Evolutionary conservation across 2,329 filamentous ascomycete species (phyloP).

Genomic region (Sclerotiophoma versabilis): DNA sequence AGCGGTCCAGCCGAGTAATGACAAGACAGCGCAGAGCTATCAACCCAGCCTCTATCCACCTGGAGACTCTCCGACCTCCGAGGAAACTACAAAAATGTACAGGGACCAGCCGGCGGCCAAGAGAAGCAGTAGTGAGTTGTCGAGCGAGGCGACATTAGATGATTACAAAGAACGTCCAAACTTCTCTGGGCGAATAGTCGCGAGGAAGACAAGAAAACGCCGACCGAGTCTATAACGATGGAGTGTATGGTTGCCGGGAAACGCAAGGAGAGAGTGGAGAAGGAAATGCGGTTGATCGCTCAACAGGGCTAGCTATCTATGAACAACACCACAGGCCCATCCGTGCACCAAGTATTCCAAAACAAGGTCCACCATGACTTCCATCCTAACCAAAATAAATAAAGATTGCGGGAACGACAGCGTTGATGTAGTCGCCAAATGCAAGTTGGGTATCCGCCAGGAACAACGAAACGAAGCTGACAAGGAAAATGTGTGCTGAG

Average conservation of each 20-base stretch:
- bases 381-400: slow-evolving; percentile 27
- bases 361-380: slow-evolving; percentile 12
- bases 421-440: slow-evolving; percentile 40
- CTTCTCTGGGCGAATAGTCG: slow-evolving; percentile 12
- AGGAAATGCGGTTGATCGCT: slow-evolving; percentile 24
- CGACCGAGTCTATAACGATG: slow-evolving; percentile 10
- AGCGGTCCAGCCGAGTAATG: slow-evolving; percentile 13
- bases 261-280: slow-evolving; percentile 19
- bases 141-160: slow-evolving; percentile 13
- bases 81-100: slow-evolving; percentile 11
- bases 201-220: slow-evolving; percentile 3
- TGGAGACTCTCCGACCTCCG: not conserved
- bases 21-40: slow-evolving; percentile 15
- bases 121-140: slow-evolving; percentile 7
- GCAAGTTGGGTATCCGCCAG: slow-evolving; percentile 47
- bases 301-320: slow-evolving; percentile 23
- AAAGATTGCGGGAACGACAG: slow-evolving; percentile 20
- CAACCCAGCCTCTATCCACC: slow-evolving; percentile 2
- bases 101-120: slow-evolving; percentile 14
- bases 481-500: slow-evolving; percentile 29
- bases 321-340: slow-evolving; percentile 11
- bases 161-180: slow-evolving; percentile 21
- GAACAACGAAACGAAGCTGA: slow-evolving; percentile 32
- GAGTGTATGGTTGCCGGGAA: slow-evolving; percentile 12
- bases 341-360: slow-evolving; percentile 12